Conservation (phyloP, 306 rosid species). For the Carpinus fangiana region DNA sequence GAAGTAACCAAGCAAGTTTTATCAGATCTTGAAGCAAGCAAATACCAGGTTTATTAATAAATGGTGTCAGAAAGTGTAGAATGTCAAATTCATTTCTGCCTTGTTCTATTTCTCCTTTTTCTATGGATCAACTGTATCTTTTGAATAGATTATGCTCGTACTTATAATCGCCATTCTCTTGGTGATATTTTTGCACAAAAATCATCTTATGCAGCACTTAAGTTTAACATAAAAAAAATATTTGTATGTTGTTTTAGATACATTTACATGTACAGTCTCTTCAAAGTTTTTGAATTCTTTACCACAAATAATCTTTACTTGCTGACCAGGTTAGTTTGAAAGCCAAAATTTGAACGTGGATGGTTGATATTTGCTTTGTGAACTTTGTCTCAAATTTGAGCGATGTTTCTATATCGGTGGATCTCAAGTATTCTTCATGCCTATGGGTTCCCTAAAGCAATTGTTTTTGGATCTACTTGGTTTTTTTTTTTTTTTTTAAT, state of each 20-base stretch:
- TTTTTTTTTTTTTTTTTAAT: neutral
- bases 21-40: slow-evolving; percentile 81
- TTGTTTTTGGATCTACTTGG: neutral
- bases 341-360: neutral
- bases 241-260: neutral
- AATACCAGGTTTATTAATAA: slow-evolving; percentile 58
- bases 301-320: neutral
- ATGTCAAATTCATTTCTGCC: neutral
- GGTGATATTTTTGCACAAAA: neutral
- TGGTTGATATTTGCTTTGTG: neutral
- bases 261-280: neutral
- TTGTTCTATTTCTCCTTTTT: neutral
- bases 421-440: neutral
- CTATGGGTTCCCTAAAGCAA: neutral
- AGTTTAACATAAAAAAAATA: neutral
- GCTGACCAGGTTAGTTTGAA: neutral
- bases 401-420: neutral
- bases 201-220: neutral
- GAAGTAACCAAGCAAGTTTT: slow-evolving; percentile 85
- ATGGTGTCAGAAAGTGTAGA: neutral
- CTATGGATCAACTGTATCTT: slow-evolving; percentile 16
- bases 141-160: neutral
- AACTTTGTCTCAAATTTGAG: neutral
- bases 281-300: neutral
- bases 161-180: neutral